Percentiles rank a stretch among this genome's conserved stretches.
phyloP scores from a whole-genome alignment of 352 stramenopile genomes.

The Pythium dissimile region DNA sequence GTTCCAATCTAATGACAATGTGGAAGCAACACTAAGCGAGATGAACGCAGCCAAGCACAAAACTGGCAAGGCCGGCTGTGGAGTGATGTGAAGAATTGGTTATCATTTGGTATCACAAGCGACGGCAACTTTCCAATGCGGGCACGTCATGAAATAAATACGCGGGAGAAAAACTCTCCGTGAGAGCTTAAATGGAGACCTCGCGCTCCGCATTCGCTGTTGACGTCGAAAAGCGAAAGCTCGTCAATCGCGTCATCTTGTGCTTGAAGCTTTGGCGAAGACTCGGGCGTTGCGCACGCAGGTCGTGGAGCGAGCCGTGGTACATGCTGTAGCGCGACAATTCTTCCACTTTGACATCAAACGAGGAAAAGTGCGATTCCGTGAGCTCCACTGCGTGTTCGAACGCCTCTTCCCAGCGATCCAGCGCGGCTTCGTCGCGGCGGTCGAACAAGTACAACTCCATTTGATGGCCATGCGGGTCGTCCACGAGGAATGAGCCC shows the following conservation, averaged over 20 bases:
- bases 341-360: constrained; percentile 59
- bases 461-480: constrained; percentile 35
- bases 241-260: constrained; percentile 36
- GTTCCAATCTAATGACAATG: too few species aligned
- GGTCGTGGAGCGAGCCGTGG: constrained; percentile 39
- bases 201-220: constrained; percentile 2
- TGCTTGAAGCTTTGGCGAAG: constrained; percentile 34
- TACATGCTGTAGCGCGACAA: constrained; percentile 64
- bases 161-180: neutral
- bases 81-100: constrained; percentile 6
- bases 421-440: constrained; percentile 24
- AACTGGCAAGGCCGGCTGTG: neutral
- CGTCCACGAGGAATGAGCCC: constrained; percentile 32
- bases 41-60: neutral
- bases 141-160: constrained; percentile 17
- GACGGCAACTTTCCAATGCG: constrained; percentile 5
- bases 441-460: constrained; percentile 46
- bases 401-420: constrained; percentile 44
- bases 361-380: constrained; percentile 52
- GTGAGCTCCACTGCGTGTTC: constrained; percentile 60
- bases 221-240: constrained; percentile 20
- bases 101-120: neutral
- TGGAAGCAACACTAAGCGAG: neutral
- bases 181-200: constrained; percentile 6
- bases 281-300: constrained; percentile 27